Percentiles rank a stretch among this genome's conserved stretches.
These are phyloP conservation scores for Xylariaceae sp. DNA, from an alignment of 2,329 filamentous ascomycete species.

Conservation along the genomic window DNA sequence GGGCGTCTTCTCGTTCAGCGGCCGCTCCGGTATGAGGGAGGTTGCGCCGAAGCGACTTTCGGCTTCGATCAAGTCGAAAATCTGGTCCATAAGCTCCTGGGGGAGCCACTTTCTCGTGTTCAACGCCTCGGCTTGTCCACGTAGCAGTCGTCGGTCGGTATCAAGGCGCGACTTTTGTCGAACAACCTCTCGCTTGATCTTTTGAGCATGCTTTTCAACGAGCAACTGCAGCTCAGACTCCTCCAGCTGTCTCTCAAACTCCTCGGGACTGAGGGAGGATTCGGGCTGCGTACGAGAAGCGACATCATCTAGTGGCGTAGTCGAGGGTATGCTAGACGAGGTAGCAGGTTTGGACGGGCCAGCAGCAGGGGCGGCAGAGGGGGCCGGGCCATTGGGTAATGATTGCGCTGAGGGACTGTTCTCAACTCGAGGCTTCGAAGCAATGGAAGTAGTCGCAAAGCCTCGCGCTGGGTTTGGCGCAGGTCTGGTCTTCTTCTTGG, in stretches of 20 bases:
- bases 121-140: conserved; percentile 69
- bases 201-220: conserved; percentile 76
- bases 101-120: conserved; percentile 75
- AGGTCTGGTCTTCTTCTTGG: conserved; percentile 91
- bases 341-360: neutral
- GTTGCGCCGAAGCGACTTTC: conserved; percentile 57
- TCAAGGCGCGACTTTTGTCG: conserved; percentile 74
- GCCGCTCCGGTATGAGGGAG: conserved; percentile 42
- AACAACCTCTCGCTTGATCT: conserved; percentile 71
- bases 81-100: conserved; percentile 68
- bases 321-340: neutral
- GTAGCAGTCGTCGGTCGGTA: conserved; percentile 77
- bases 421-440: conserved; percentile 72
- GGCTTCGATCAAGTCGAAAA: conserved; percentile 66
- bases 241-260: conserved; percentile 84
- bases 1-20: conserved; percentile 45
- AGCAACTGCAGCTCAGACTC: conserved; percentile 83
- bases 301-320: conserved; percentile 12
- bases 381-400: conserved; percentile 8
- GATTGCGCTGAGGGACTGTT: conserved; percentile 23
- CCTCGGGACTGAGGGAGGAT: conserved; percentile 68
- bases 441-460: conserved; percentile 88
- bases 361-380: conserved; percentile 5
- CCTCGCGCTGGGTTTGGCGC: conserved; percentile 82
- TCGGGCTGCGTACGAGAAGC: conserved; percentile 13